Evolutionary conservation across 768 basidiomycete species (phyloP), one percentile per base, ranked within the genome.

Genomic region (Coprinopsis strossmayeri): DNA sequence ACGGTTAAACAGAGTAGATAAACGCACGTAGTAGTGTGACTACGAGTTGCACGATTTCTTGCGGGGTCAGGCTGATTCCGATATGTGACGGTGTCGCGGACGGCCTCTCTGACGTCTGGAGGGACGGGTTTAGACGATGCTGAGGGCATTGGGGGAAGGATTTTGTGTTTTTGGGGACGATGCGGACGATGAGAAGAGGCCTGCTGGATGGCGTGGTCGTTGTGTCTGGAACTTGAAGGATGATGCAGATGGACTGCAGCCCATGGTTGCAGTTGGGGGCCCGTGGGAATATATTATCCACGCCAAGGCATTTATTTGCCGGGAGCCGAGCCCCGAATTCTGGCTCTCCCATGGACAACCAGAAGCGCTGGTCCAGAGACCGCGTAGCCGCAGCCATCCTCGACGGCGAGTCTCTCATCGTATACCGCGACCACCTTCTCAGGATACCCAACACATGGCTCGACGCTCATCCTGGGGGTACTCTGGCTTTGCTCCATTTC

Each of bases 401-500:
- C 61, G 69, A 70, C 1, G 93, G 92, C 40, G 82, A 90, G 49
- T 65, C 68, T 47, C 80, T 94, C 60, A 72, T 95, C 71, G 73
- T 95, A 52, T 85, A 85, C 70, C 67, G 74, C 60, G 71, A 72
- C 58, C 68, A 73, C 49, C 76, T 85, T 56, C 76, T 85, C 44
- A 75, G 75, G 40, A 79, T 91, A 12, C 80, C 91, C 4, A 65
- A 71, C 10, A 63, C 71, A 12, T 97, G 93, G 93, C 80, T 93
- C n/a, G 67, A 76, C 3, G 71, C 78, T 3, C 95, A 98, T 61
- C 96, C 96, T 0, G 96, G 96, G 35, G 93, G 95, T 32, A 64
- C 78, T 3, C 83, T 97, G 42, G 77, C 92, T 12, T 79, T 99
- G 49, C 81, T 95, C 21, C 96, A 99, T 67, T 97, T 93, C 58